Base-by-base conservation (phyloP, 495 filamentous ascomycete species). In the Echria macrotheca region DNA sequence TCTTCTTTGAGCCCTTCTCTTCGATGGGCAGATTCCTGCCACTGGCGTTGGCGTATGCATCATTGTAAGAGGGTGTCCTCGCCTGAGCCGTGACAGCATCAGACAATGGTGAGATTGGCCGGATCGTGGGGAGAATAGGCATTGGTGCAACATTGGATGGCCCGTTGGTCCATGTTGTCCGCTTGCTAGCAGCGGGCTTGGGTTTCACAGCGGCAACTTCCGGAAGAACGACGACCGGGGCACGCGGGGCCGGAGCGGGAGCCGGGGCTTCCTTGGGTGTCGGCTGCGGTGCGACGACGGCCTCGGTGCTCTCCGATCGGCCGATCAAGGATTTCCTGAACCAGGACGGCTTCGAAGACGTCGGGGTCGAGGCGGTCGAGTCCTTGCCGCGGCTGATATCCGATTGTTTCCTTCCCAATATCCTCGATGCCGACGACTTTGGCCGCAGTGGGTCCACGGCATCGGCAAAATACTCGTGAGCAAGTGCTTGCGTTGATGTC, bases 401-500 rank as follows among this genome's bases (percentile, higher is more conserved):
- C 4, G 89, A 94, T 26, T 91, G 84, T 68, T 96, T 97, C 51
- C 89, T 83, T 22, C 86, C 83, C 8, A 97, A 76, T 15, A 93
- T 76, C 41, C 87, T 81, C 2, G 91, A 87, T 1, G 89, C 83
- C 2, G 87, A 89, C 10, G 90, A 94, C 69, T 88, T 91, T n/a
- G 91, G 90, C 41, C 90, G 77, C 22, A 97, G 62, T 17, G 94
- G 94, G 64, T 99, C 94, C 21, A 93, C 80, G 1, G 94, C 94
- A 71, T 97, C 94, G n/a, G 77, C 72, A 62, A 99, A 99, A 67
- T 90, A 99, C 55, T 96, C 91, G 60, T 97, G 94, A 25, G 82
- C 84, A 57, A 97, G 67, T 8, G 94, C 91, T 66, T 97, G 91
- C 1, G 84, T 81, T 25, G 91, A 95, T n/a, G 94, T 99, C 40